phyloP scores from a whole-genome alignment of 225 moss, liverwort and hornwort species.

The Ulota crispa region DNA sequence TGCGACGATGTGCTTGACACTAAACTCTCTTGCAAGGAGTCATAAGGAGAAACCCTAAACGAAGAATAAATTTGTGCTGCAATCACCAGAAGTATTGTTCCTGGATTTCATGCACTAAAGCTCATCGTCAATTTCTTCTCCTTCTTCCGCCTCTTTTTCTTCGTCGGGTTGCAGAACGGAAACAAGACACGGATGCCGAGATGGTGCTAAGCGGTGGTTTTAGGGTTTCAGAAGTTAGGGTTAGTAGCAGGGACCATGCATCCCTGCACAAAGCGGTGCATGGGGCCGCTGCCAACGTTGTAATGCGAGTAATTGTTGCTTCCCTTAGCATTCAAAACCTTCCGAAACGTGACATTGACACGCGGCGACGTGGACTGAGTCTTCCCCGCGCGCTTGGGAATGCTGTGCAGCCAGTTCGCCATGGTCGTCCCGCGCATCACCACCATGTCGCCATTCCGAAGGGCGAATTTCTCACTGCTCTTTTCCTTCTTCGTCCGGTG shows the following conservation, averaged over 20 bases:
- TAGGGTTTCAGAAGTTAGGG: no score
- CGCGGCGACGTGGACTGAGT: constrained; percentile 35
- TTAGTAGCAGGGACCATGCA: constrained; percentile 20
- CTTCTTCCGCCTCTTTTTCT: not conserved
- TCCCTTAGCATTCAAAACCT: constrained; percentile 36
- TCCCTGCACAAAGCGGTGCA: constrained; percentile 38
- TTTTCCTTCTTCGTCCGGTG: constrained; percentile 46
- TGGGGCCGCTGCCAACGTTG: constrained; percentile 48
- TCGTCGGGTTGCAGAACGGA: not conserved
- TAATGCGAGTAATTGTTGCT: constrained; percentile 60
- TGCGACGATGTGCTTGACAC: no score
- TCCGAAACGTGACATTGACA: constrained; percentile 52
- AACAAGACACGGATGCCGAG: not conserved
- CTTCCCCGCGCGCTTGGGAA: constrained; percentile 58
- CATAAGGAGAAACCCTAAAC: not conserved
- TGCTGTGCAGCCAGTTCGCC: constrained; percentile 50
- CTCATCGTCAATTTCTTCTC: not conserved
- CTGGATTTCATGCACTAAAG: not conserved
- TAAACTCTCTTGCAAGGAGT: not conserved
- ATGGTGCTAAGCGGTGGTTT: not conserved
- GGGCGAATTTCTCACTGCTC: constrained; percentile 33
- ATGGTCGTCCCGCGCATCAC: constrained; percentile 57
- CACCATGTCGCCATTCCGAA: constrained; percentile 53
- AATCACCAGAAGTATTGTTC: not conserved
- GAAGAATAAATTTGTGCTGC: not conserved